Evolutionary conservation across 306 rosid species (phyloP).

Genomic region (Nissolia schottii): DNA sequence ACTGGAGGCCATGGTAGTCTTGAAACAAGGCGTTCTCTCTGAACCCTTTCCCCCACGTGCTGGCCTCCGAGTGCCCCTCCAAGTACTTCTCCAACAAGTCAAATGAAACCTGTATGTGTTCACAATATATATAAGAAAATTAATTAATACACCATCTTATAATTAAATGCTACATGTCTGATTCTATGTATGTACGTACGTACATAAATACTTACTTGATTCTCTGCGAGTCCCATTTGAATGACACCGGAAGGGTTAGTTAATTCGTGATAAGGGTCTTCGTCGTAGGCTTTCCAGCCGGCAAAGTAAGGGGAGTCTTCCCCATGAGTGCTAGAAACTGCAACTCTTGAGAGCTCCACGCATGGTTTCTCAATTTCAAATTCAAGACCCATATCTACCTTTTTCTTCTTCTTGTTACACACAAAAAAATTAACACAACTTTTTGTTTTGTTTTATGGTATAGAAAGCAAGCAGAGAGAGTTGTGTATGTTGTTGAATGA

Average conservation of each 20-base stretch:
- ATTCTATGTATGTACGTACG: too few relatives aligned
- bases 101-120: conserved; percentile 89
- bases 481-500: background rate
- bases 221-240: conserved; percentile 97
- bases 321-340: conserved; percentile 78
- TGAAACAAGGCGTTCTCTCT: conserved; percentile 89
- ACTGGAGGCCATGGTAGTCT: conserved; percentile 80
- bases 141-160: background rate
- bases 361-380: conserved; percentile 41
- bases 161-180: too few relatives aligned
- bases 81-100: conserved; percentile 68
- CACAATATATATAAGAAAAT: background rate
- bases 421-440: too few relatives aligned
- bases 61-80: conserved; percentile 53
- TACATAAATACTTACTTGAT: conserved; percentile 61
- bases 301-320: conserved; percentile 91
- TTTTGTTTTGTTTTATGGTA: too few relatives aligned
- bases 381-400: conserved; percentile 45
- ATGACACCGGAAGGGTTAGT: conserved; percentile 72
- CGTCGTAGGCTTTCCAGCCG: conserved; percentile 95
- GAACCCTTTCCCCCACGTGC: conserved; percentile 51
- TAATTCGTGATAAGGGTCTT: conserved; percentile 61
- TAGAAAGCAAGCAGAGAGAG: background rate
- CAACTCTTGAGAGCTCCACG: conserved; percentile 55
- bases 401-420: too few relatives aligned